phyloP scores from a whole-genome alignment of 768 basidiomycete genomes.

The Mycena sanguinolenta region DNA sequence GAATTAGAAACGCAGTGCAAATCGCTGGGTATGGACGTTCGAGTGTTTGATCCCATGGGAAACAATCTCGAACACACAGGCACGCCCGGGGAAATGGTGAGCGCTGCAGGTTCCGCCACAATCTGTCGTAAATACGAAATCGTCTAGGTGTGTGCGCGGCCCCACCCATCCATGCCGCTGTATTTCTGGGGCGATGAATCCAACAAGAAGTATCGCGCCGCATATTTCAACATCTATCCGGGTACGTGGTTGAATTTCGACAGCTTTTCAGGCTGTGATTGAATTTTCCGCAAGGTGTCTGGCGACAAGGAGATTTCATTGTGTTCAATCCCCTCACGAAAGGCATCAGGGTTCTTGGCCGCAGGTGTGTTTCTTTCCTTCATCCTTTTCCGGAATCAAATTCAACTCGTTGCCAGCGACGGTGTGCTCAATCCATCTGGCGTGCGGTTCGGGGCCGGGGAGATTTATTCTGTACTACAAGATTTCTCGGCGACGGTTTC shows the following conservation, averaged over 20 bases:
- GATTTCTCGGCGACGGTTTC: conserved; percentile 66
- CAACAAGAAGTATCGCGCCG: conserved; percentile 68
- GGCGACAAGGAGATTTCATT: conserved; percentile 80
- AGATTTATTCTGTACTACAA: conserved; percentile 82
- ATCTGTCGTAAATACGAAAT: not conserved
- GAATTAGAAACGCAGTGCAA: conserved; percentile 72
- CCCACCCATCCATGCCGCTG: conserved; percentile 78
- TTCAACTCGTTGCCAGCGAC: conserved; percentile 54
- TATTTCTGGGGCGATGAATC: conserved; percentile 76
- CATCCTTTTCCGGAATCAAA: not conserved
- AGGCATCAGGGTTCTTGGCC: conserved; percentile 72
- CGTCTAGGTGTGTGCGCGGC: conserved; percentile 67
- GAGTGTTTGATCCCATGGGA: conserved; percentile 67
- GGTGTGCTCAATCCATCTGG: conserved; percentile 85
- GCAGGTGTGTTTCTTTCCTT: conserved; percentile 56
- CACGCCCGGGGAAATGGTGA: conserved; percentile 25
- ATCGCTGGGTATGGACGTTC: conserved; percentile 72
- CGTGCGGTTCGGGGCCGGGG: conserved; percentile 84
- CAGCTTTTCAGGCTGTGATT: not conserved
- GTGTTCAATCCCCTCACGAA: conserved; percentile 72
- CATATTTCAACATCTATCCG: conserved; percentile 76
- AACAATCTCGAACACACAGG: conserved; percentile 61
- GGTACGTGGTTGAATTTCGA: conserved; percentile 47
- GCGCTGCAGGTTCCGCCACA: not conserved
- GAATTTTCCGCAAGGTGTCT: conserved; percentile 56